Conservation (phyloP, 805 yeast genomes). For the Zygosaccharomyces siamensis region DNA sequence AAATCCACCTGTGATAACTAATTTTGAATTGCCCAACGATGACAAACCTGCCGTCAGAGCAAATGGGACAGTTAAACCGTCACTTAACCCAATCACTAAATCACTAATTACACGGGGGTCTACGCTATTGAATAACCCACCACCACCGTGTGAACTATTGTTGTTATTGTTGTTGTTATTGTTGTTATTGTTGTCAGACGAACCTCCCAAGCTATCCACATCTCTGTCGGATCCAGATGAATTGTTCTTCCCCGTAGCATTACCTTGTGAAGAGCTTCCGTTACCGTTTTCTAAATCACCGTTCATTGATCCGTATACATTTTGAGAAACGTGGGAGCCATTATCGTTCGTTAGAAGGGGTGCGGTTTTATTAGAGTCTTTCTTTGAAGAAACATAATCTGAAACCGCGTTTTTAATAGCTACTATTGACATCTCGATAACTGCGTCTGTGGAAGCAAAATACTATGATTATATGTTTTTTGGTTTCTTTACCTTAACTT, state of each 20-base stretch:
- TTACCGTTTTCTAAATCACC: slow-evolving; percentile 18
- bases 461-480: too few species aligned
- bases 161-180: slow-evolving; percentile 1
- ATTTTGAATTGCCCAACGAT: slow-evolving; percentile 78
- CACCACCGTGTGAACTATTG: neutral
- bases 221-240: slow-evolving; percentile 2
- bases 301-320: slow-evolving; percentile 17
- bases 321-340: slow-evolving; percentile 11
- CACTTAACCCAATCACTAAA: slow-evolving; percentile 86
- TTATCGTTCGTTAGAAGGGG: slow-evolving; percentile 19
- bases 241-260: neutral
- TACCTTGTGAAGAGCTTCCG: neutral
- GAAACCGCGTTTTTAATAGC: slow-evolving; percentile 31
- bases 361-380: slow-evolving; percentile 11
- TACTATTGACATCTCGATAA: slow-evolving; percentile 27
- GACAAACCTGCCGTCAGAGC: slow-evolving; percentile 96
- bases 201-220: neutral
- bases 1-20: slow-evolving; percentile 96
- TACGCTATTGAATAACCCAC: slow-evolving; percentile 46
- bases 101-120: slow-evolving; percentile 95
- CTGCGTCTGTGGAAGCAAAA: neutral
- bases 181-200: neutral
- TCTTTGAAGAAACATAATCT: slow-evolving; percentile 12
- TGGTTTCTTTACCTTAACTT: too few species aligned
- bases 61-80: slow-evolving; percentile 97